Conservation (phyloP, 352 stramenopile genomes). For the Phytophthora citricola region DNA sequence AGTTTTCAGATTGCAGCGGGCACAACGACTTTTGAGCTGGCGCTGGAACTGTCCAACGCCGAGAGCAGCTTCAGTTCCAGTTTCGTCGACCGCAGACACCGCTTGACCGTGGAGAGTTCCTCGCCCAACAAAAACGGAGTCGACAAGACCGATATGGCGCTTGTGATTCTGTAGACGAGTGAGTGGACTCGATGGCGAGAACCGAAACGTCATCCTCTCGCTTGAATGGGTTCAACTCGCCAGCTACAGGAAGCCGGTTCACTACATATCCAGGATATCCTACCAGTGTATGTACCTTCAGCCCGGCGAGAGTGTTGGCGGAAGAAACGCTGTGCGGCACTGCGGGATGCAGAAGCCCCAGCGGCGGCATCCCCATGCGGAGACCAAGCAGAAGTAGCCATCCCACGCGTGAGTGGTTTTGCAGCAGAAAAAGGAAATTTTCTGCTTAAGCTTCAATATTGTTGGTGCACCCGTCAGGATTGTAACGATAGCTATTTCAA, state of each 20-base stretch:
- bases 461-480: neutral
- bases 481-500: constrained; percentile 1
- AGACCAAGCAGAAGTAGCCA: constrained; percentile 19
- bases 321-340: neutral
- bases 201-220: constrained; percentile 7
- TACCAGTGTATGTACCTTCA: no score
- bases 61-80: constrained; percentile 12
- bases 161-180: constrained; percentile 17
- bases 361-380: no score
- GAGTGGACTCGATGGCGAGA: constrained; percentile 18
- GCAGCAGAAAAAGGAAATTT: constrained; percentile 1
- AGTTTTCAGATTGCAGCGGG: constrained; percentile 10
- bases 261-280: no score
- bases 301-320: neutral
- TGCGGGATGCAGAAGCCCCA: no score
- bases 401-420: constrained; percentile 9
- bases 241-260: neutral
- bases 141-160: constrained; percentile 1
- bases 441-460: constrained; percentile 11
- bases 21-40: constrained; percentile 6
- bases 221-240: constrained; percentile 1
- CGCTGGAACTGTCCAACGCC: constrained; percentile 3
- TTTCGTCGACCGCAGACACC: constrained; percentile 15
- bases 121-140: neutral
- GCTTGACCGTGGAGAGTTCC: neutral